A percentile compares a stretch with the other conserved stretches of the same genome.
These are phyloP conservation scores for Metahyphopichia silvanorum DNA, from an alignment of 805 yeast species.

Conservation along the genomic window DNA sequence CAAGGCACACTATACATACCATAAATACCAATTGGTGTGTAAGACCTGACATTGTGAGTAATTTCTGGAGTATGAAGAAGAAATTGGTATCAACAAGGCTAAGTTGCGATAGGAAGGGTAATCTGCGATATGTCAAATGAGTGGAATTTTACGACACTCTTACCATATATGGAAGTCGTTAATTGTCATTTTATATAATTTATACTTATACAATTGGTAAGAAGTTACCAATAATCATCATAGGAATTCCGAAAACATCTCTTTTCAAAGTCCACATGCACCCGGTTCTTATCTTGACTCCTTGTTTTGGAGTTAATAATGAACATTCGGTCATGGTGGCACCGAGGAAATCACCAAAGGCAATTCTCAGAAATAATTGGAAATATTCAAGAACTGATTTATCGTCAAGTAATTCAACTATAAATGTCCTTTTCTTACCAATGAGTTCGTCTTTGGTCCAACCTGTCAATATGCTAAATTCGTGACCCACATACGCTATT, in stretches of 20 bases:
- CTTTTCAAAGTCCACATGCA: conserved; percentile 92
- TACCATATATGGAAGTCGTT: too few relatives aligned
- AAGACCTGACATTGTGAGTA: conserved; percentile 4
- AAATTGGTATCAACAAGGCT: not conserved
- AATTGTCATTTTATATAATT: not conserved
- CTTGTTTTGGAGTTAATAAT: conserved; percentile 54
- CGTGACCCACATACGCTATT: conserved; percentile 92
- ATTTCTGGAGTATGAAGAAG: not conserved
- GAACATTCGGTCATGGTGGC: conserved; percentile 85
- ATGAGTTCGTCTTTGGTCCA: conserved; percentile 76
- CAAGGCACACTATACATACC: conserved; percentile 62
- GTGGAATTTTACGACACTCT: too few relatives aligned
- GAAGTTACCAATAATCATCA: conserved; percentile 95
- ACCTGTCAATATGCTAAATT: conserved; percentile 86
- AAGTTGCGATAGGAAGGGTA: not conserved
- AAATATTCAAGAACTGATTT: conserved; percentile 84
- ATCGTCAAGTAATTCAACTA: conserved; percentile 85
- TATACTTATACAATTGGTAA: conserved; percentile 58
- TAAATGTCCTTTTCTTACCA: conserved; percentile 60
- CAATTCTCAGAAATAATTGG: conserved; percentile 76
- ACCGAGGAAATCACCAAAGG: conserved; percentile 88
- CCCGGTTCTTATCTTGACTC: conserved; percentile 64
- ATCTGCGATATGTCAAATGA: too few relatives aligned
- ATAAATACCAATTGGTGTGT: conserved; percentile 39
- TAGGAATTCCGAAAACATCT: conserved; percentile 94